These are phyloP conservation scores for Neocucurbitaria cava DNA, from an alignment of 2,329 filamentous ascomycete genomes.

Conservation along the genomic window DNA sequence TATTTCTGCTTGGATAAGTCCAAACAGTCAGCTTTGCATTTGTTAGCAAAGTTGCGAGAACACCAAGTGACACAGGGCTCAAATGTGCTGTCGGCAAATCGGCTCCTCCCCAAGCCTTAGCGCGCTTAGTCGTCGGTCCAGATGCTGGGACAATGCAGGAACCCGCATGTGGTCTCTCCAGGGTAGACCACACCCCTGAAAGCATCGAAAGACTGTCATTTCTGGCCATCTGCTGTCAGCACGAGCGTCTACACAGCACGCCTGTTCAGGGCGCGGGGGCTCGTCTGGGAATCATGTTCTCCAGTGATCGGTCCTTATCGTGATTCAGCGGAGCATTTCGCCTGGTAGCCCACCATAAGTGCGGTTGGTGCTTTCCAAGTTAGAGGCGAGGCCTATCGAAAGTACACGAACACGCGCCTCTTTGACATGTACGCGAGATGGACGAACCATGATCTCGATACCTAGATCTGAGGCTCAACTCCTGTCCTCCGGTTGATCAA, in stretches of 20 bases:
- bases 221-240: slow-evolving; percentile 15
- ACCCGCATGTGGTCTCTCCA: slow-evolving; percentile 23
- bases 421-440: background rate
- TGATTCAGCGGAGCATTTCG: background rate
- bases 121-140: slow-evolving; percentile 28
- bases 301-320: slow-evolving; percentile 4
- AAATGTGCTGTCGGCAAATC: slow-evolving; percentile 12
- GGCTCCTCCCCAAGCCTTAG: slow-evolving; percentile 7
- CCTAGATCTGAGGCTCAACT: background rate
- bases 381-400: background rate
- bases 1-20: background rate
- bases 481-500: background rate
- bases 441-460: background rate
- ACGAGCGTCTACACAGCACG: slow-evolving; percentile 24
- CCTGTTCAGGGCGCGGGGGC: slow-evolving; percentile 15
- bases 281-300: slow-evolving; percentile 5
- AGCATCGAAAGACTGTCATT: slow-evolving; percentile 9
- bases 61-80: background rate
- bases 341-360: background rate
- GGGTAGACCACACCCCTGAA: slow-evolving; percentile 8
- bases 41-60: background rate
- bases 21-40: background rate
- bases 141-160: slow-evolving; percentile 31
- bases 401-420: background rate
- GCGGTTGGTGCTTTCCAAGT: background rate